phyloP scores from a whole-genome alignment of 768 basidiomycete genomes.

The Suillus brevipes region DNA sequence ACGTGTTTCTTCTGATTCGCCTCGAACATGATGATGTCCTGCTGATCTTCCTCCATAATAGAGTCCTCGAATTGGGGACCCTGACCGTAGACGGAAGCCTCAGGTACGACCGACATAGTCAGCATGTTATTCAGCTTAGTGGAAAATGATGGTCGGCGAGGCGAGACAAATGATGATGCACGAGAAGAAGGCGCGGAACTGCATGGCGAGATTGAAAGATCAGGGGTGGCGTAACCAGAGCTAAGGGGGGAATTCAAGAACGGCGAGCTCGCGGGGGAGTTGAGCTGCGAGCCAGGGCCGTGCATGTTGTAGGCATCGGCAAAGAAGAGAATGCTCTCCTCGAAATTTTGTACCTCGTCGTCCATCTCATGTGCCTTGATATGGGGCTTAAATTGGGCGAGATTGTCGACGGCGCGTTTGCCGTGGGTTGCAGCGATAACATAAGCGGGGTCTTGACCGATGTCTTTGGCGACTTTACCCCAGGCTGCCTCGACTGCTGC shows the following conservation, averaged over 20 bases:
- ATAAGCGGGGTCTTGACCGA: constrained; percentile 64
- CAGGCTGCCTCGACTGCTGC: constrained; percentile 74
- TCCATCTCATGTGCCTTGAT: constrained; percentile 59
- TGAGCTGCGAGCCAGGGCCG: constrained; percentile 38
- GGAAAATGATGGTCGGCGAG: constrained; percentile 50
- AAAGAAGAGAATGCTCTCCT: constrained; percentile 63
- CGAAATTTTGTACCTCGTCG: constrained; percentile 58
- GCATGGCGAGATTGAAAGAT: constrained; percentile 34
- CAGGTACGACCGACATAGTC: constrained; percentile 36
- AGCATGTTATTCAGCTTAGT: constrained; percentile 42
- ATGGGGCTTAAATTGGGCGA: constrained; percentile 57
- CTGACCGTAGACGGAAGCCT: constrained; percentile 25
- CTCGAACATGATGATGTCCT: constrained; percentile 32
- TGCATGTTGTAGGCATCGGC: constrained; percentile 57
- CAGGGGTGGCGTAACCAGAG: constrained; percentile 45
- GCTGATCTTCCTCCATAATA: constrained; percentile 37
- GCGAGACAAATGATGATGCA: constrained; percentile 39
- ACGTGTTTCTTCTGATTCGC: constrained; percentile 30
- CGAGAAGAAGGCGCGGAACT: constrained; percentile 45
- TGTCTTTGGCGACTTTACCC: constrained; percentile 68
- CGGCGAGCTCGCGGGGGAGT: constrained; percentile 21
- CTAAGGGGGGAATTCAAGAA: constrained; percentile 19
- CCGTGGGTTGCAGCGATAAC: constrained; percentile 80
- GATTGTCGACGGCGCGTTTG: constrained; percentile 76
- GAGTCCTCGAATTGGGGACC: constrained; percentile 28